Evolutionary conservation across 2,329 filamentous ascomycete species (phyloP).

Genomic region (Neonectria faginata): DNA sequence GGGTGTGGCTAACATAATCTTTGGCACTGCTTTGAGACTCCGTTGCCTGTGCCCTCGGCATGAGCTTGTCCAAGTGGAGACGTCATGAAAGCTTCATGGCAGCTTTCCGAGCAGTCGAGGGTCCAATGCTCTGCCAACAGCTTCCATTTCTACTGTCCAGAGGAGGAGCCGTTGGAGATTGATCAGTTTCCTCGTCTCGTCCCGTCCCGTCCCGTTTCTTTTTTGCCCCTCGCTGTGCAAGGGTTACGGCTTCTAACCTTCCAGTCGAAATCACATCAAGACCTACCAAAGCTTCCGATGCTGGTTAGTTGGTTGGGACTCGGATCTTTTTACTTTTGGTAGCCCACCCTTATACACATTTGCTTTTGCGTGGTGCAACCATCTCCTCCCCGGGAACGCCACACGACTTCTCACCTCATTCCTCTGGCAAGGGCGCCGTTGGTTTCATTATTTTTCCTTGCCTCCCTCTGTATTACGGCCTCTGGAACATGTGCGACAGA

Average conservation of each 20-base stretch:
- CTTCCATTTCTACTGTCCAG: not conserved
- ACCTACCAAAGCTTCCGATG: slow-evolving; percentile 33
- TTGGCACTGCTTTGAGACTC: slow-evolving; percentile 17
- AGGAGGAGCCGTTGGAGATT: slow-evolving; percentile 16
- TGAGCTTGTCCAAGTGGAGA: slow-evolving; percentile 28
- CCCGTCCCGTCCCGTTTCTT: slow-evolving; percentile 31
- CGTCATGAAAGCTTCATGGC: slow-evolving; percentile 27
- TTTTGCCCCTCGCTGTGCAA: slow-evolving; percentile 19
- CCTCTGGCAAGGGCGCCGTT: slow-evolving; percentile 39
- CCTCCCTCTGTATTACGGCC: slow-evolving; percentile 37
- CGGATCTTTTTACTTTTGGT: slow-evolving; percentile 33
- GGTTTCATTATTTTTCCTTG: slow-evolving; percentile 38
- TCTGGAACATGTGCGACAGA: slow-evolving; percentile 42
- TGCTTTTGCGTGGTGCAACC: slow-evolving; percentile 45
- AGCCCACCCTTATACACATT: slow-evolving; percentile 26
- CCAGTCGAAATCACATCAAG: slow-evolving; percentile 35
- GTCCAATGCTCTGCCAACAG: not conserved
- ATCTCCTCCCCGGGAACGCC: slow-evolving; percentile 41
- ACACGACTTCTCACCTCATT: slow-evolving; percentile 43
- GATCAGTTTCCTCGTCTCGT: slow-evolving; percentile 1
- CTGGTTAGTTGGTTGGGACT: slow-evolving; percentile 33
- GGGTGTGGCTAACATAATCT: slow-evolving; percentile 11
- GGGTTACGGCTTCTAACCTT: slow-evolving; percentile 38
- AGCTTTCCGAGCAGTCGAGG: slow-evolving; percentile 12
- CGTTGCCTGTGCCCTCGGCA: slow-evolving; percentile 16